Base-by-base conservation (phyloP, 495 filamentous ascomycete species). In the Terfezia boudieri region DNA sequence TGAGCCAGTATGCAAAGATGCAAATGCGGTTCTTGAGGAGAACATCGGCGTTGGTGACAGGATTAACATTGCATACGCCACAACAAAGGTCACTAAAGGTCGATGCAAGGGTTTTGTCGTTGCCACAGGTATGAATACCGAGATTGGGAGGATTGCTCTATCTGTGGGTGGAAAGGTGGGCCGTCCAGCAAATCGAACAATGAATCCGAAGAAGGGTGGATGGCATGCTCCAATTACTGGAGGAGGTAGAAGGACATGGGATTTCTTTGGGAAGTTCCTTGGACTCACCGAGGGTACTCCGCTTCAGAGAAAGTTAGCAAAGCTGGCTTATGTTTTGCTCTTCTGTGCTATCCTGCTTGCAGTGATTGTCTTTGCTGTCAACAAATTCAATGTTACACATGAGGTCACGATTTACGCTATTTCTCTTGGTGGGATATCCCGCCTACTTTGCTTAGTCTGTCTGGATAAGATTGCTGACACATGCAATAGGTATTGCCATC, bases 361-460 rank as follows among this genome's bases (percentile, higher is more conserved):
- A 2, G 78, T 89, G 54, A 77, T 92, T 58, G 85, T 89, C 8
- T 86, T 87, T 64, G 80, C 73, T 20, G 83, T 81, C 52, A 88
- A 83, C 63, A 72, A 74, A 55, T 88, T 83, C 66, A 66, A 79
- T 57, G 71, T 80, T 23, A 72, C 74, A 8, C 76, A 76, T 36
- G 83, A 88, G 63, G 81, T 88, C 48, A 71, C 82, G 23, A 84
- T 90, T 51, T 90, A 88, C 61, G 84, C 82, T 14, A 86, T 87
- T 32, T 84, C 80, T 22, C 74, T 76, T 43, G 75, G 74, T 72
- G 61, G 32, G 59, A 53, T 49, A 16, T 55, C 20, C 22, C 10
- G 22, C 22, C 10, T 16, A 16, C 26, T 37, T 55, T 32, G 1
- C 23, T 32, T 17, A n/a, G 20, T 20, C 20, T 20, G 50, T 23